Evolutionary conservation across 257 asterid genomes (phyloP).

Genomic region (Gentiana dahurica): DNA sequence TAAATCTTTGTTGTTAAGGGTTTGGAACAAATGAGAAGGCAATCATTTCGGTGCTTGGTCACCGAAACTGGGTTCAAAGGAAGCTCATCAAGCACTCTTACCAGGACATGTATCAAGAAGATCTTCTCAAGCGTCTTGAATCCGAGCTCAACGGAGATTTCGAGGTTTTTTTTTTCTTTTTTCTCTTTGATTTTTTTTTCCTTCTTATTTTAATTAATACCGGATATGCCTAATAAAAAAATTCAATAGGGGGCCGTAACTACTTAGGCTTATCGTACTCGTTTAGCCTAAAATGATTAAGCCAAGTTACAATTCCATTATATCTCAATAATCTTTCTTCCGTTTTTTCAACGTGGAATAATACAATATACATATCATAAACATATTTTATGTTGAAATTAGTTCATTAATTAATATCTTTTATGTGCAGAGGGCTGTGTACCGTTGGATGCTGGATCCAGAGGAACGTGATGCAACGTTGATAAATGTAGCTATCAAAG

Average conservation of each 20-base stretch:
- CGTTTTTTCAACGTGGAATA: no score
- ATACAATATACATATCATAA: no score
- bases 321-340: no score
- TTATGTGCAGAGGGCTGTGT: constrained; percentile 44
- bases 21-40: constrained; percentile 79
- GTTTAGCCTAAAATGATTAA: no score
- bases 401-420: no score
- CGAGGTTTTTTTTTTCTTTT: constrained; percentile 30
- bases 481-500: constrained; percentile 42
- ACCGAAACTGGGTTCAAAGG: constrained; percentile 50
- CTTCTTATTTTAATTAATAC: not conserved
- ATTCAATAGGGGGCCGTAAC: no score
- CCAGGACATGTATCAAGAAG: constrained; percentile 52
- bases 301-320: no score
- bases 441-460: constrained; percentile 65
- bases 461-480: constrained; percentile 62
- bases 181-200: no score
- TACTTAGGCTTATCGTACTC: no score
- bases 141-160: constrained; percentile 58
- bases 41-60: constrained; percentile 41
- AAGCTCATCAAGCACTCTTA: constrained; percentile 51
- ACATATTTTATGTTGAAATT: no score
- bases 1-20: constrained; percentile 20
- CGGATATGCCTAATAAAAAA: no score
- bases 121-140: constrained; percentile 66